These are phyloP conservation scores for Suillus bovinus DNA, from an alignment of 768 basidiomycete species.

Conservation along the genomic window DNA sequence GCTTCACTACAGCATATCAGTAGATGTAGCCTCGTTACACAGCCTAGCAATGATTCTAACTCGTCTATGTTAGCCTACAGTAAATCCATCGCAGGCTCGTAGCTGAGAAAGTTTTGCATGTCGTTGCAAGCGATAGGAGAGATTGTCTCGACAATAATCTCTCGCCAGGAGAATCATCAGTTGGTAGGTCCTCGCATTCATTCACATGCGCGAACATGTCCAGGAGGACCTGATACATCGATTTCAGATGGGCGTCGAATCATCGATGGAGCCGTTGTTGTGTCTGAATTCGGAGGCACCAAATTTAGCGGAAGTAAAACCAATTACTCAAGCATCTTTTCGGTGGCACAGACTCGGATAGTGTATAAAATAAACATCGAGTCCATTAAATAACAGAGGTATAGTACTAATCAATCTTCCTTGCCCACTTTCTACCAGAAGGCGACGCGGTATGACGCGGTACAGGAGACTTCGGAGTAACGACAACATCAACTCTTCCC, in stretches of 20 bases:
- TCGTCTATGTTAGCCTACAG: background rate
- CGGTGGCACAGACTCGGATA: background rate
- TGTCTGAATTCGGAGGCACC: too few relatives aligned
- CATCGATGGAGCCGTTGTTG: background rate
- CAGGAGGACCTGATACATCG: background rate
- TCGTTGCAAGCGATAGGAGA: background rate
- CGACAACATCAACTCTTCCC: slow-evolving; percentile 42
- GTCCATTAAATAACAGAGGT: slow-evolving; percentile 11
- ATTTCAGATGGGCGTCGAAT: background rate
- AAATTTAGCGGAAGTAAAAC: background rate
- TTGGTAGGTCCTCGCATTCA: background rate
- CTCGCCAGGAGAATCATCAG: background rate
- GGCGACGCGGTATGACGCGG: slow-evolving; percentile 46
- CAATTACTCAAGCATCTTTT: background rate
- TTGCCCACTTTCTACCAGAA: slow-evolving; percentile 65
- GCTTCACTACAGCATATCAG: background rate
- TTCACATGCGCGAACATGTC: background rate
- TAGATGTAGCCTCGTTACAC: background rate
- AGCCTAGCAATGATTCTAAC: background rate
- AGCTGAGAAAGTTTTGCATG: background rate
- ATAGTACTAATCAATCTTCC: slow-evolving; percentile 64
- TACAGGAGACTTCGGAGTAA: slow-evolving; percentile 43
- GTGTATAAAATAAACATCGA: background rate
- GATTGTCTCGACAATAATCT: background rate
- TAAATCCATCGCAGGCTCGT: background rate